Evolutionary conservation across 108 stramenopile genomes (phyloP).

Genomic region (Pseudonitzschia pungens): DNA sequence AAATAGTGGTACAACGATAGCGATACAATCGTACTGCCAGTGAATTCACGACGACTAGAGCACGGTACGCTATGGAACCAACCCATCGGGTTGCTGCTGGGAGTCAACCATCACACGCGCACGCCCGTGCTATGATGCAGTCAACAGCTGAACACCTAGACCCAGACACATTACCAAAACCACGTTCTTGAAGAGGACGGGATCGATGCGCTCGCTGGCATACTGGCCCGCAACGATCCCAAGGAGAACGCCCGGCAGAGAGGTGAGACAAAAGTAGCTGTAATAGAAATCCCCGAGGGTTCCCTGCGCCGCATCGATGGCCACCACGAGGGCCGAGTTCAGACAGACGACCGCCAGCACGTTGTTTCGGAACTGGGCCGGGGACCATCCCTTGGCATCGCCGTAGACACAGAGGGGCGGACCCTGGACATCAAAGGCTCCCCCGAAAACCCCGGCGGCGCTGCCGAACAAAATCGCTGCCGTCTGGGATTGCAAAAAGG

Average conservation of each 20-base stretch:
- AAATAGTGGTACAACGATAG: too few relatives aligned
- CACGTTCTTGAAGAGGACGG: conserved; percentile 6
- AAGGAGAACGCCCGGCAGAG: neutral
- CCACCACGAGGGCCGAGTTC: neutral
- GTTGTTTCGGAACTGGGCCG: conserved; percentile 5
- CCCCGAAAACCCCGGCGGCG: conserved; percentile 9
- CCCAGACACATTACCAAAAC: conserved; percentile 5
- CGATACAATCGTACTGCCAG: too few relatives aligned
- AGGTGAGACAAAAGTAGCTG: conserved; percentile 6
- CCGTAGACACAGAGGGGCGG: conserved; percentile 9
- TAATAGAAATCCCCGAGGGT: neutral
- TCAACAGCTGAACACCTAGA: neutral
- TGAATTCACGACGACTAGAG: too few relatives aligned
- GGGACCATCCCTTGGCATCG: conserved; percentile 13
- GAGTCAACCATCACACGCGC: too few relatives aligned
- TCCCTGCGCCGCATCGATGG: neutral
- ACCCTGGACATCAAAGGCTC: conserved; percentile 14
- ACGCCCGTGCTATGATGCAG: neutral
- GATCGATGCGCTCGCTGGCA: conserved; percentile 9
- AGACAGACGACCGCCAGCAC: neutral
- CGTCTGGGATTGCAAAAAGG: conserved; percentile 1
- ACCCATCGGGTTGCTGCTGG: too few relatives aligned
- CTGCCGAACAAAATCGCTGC: conserved; percentile 11
- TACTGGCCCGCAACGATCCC: conserved; percentile 4
- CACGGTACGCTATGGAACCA: too few relatives aligned